Base-by-base conservation (phyloP, 306 rosid genomes). In the Acacia confusa region DNA sequence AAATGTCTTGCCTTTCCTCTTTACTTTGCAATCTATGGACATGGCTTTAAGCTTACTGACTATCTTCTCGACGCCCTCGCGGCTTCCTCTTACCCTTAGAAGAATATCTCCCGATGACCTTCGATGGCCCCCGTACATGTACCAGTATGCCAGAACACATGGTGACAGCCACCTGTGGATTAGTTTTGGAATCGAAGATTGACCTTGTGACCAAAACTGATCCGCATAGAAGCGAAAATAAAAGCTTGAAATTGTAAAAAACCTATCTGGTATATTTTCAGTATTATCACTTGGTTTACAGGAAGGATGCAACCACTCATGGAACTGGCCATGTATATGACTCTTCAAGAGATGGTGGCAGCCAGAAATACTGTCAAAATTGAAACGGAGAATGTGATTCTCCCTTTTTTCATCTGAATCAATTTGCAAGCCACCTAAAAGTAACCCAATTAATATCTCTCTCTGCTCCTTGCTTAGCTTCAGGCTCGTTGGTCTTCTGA, bases 81-180 rank as follows among this genome's bases (percentile, higher is more conserved):
- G 91, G 76, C 85, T 88, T 79, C 99, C 99, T 84, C 86, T 90
- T 55, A 95, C 70, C 88, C 88, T 95, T 67, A 95, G 84, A 67
- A 93, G 85, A 79, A 95, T 84, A 76, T 95, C 97, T 73, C 97
- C 99, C 0, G 89, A 80, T 17, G 88, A 86, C 80, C 86, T 86
- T 81, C 87, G 88, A 78, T 82, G 81, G 65, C 99, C 99, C 65
- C 94, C 97, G 72, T 85, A 95, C 97, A 95, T 95, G 78, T 88
- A 95, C 99, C 99, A 95, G 87, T 89, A 91, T 20, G 99, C 99
- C 80, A 95, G 97, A 79, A 78, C 94, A 83, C 99, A 82, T 0
- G 95, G 97, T 45, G 99, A 89, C 80, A 95, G 72, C 99, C 97
- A 95, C 84, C 97, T 78, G 77, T 95, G 99, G 84, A 92, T 72